Evolutionary conservation across 2,329 filamentous ascomycete species (phyloP), one percentile per base, ranked within the genome.

Genomic region (Epichloe brachyelytri): DNA sequence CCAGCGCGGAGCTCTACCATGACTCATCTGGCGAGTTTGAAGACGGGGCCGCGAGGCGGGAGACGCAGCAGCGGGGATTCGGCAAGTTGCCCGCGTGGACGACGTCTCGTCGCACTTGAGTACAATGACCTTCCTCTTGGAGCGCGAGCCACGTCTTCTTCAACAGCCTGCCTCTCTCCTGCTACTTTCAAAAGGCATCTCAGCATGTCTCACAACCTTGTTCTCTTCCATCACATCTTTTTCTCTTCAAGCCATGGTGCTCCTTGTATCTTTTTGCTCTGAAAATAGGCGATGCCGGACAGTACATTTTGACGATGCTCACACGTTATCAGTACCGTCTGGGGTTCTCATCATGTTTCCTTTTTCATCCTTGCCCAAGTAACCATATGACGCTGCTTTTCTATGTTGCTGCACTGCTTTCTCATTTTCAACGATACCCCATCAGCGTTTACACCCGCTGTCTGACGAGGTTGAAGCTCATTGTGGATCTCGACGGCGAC

Each of bases 41-140:
- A 56, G 80, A 84, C 59, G 79, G 79, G 6, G 80, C 80, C 11
- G 80, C 80, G 1, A 70, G 74, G 34, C 72, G 80, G 12, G 80
- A 83, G 62, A 61, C 63, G 14, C 65, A 74, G 51, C 74, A 83
- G 64, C 75, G 80, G 22, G 79, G 80, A n/a, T 77, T 82, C 52
- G 66, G 71, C 39, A 69, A 71, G 47, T 59, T 71, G 43, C 63
- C 65, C 48, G 60, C 65, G 52, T 66, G 64, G 62, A 62, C 59
- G 51, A 65, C 60, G 57, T 59, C 48, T 38, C 30, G 39, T 4
- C 20, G 56, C n/a, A 63, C 68, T 65, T 65, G 59, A 56, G 57
- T 8, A 30, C 8, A 30, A 30, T 4, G 8, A 4, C 8, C 8
- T 30, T 30, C 49, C 7, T 51, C 51, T 33, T 52, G 36, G 39